Base-by-base conservation (phyloP, 768 basidiomycete genomes). In the Leccinum broughii region DNA sequence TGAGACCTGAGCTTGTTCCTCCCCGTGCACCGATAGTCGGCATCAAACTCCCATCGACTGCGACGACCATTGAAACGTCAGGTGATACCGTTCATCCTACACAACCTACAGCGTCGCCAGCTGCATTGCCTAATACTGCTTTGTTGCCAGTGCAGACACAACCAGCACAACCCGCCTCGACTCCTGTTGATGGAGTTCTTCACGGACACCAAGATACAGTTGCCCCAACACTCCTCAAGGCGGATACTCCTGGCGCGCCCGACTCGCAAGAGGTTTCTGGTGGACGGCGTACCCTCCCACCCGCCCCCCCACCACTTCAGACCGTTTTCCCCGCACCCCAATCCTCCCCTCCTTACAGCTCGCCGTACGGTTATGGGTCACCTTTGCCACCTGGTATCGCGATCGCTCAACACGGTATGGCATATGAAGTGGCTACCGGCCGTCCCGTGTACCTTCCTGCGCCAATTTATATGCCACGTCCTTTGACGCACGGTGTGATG, bases 381-480 rank as follows among this genome's bases (percentile, higher is more conserved):
- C 72, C 80, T 7, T 62, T 87, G 20, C 83, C 91, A n/a, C 85
- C 85, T 14, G 92, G 92, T 52, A 80, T 92, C 54, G 90, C 82
- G 14, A 75, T 92, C 68, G 86, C 86, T 64, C 83, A 85, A 56
- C 86, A 89, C 61, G 92, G 92, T 34, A 80, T 91, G 76, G 80
- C 90, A n/a, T 93, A 87, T 69, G 92, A 93, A 72, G 70, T 92
- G 55, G 85, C 90, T 14, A 92, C 90, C 5, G 92, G 92, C 44
- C 90, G 89, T 41, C 84, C 90, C 11, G 86, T 93, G 35, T 88
- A 88, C 66, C 78, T 93, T 30, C 83, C 86, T 62, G 78, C 81
- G 13, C 82, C 85, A 20, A 81, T 89, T 77, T 89, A 84, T 68
- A 85, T 85, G 53, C 86, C 87, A 54, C 86, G 84, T n/a, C 86